Percentiles rank a stretch among this genome's conserved stretches.
phyloP scores from a whole-genome alignment of 2,329 filamentous ascomycete genomes.

The Geosmithia putterillii region DNA sequence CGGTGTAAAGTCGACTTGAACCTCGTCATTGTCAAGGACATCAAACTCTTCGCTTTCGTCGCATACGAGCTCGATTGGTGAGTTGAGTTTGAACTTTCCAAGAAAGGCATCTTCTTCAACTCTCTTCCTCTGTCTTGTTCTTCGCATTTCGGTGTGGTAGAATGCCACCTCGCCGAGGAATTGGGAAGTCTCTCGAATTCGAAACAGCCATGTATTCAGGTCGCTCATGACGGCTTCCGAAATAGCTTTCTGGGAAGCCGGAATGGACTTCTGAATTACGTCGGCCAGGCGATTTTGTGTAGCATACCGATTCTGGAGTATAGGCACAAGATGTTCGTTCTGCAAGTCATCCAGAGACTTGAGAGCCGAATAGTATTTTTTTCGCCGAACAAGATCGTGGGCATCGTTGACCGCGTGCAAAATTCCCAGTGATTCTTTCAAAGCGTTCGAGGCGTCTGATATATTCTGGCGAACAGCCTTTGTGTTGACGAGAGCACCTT shows the following conservation, averaged over 20 bases:
- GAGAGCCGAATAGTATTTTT: constrained; percentile 90
- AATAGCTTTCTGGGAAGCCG: constrained; percentile 81
- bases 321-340: constrained; percentile 75
- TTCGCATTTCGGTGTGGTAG: constrained; percentile 84
- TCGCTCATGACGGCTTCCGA: constrained; percentile 96
- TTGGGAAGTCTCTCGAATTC: constrained; percentile 90
- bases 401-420: constrained; percentile 87
- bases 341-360: constrained; percentile 92
- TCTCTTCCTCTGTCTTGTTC: constrained; percentile 71
- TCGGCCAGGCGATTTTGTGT: constrained; percentile 92
- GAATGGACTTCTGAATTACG: constrained; percentile 91
- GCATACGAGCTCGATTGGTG: constrained; percentile 86
- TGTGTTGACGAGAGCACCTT: constrained; percentile 87
- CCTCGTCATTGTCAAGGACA: constrained; percentile 85
- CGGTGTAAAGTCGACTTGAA: constrained; percentile 89
- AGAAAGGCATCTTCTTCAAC: constrained; percentile 65
- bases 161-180: constrained; percentile 94
- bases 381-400: constrained; percentile 80
- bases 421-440: constrained; percentile 87
- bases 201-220: constrained; percentile 91
- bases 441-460: constrained; percentile 75
- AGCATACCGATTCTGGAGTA: constrained; percentile 68
- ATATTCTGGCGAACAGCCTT: constrained; percentile 90
- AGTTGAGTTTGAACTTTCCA: constrained; percentile 81
- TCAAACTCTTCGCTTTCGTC: constrained; percentile 96